Percentiles rank a stretch among this genome's conserved stretches.
Conservation (phyloP, 306 rosid species). For the Corylus avellana region DNA sequence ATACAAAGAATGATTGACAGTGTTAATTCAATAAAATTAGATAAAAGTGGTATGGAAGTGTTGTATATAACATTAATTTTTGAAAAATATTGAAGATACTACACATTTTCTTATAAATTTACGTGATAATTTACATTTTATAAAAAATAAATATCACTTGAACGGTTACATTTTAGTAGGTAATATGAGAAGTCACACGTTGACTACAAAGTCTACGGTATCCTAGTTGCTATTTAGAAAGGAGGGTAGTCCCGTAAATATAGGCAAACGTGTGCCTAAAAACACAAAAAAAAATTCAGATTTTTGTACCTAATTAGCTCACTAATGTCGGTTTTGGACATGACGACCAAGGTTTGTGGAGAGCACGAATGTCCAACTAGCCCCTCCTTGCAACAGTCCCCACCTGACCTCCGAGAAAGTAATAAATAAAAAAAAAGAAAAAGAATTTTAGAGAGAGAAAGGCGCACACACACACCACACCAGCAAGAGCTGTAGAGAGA, state of each 20-base stretch:
- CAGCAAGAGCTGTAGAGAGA: conserved; percentile 40
- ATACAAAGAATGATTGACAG: too few species aligned
- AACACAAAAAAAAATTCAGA: conserved; percentile 3
- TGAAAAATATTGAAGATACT: too few species aligned
- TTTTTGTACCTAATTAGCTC: conserved; percentile 20
- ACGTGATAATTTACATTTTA: too few species aligned
- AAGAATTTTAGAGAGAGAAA: conserved; percentile 33
- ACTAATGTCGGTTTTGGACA: conserved; percentile 38
- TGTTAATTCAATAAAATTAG: too few species aligned
- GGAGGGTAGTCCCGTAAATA: conserved; percentile 45
- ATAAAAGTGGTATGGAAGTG: too few species aligned
- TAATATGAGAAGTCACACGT: too few species aligned
- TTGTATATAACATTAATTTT: too few species aligned
- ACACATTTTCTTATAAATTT: too few species aligned
- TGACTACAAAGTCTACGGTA: too few species aligned
- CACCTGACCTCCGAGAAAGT: conserved; percentile 35
- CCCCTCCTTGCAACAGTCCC: conserved; percentile 36
- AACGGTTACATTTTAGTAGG: too few species aligned
- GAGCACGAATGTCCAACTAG: conserved; percentile 58
- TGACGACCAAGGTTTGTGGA: conserved; percentile 50
- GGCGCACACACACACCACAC: conserved; percentile 7
- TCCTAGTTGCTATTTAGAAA: too few species aligned
- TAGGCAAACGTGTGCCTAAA: conserved; percentile 13
- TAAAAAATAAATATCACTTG: too few species aligned
- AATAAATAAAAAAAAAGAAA: conserved; percentile 19